Evolutionary conservation across 1,139 yeast genomes (phyloP), one percentile per base, ranked within the genome.

Genomic region (Pichia sp.): DNA sequence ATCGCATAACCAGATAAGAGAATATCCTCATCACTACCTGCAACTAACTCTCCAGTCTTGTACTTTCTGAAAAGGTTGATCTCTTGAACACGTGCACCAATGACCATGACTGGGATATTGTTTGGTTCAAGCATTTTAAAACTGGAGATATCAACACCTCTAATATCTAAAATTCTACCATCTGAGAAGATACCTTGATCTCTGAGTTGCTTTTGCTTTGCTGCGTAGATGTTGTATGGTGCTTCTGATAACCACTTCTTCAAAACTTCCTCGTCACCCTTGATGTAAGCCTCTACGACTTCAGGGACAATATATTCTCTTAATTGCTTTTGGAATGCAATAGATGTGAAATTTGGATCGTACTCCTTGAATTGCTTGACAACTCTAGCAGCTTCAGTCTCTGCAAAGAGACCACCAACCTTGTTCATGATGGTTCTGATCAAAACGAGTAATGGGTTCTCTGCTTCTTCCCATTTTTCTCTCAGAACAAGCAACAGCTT

Each of bases 71-170:
- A 93, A 49, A 87, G 67, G 57, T 85, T 93, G 42, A 93, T 80
- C 56, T 93, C 99, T 65, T 93, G 98, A 10, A 96, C 97, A 59
- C 98, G 77, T 59, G 97, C 88, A 42, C 94, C 85, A 42, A 87
- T 87, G 40, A 93, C 96, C 47, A 87, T 67, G 14, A 88, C 97
- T 13, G 99, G 99, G 29, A 78, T 72, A 56, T 91, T 94, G 49
- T 87, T 84, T 31, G 97, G 97, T 52, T 86, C 94, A 42, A 93
- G 72, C 50, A 81, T 67, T 65, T 85, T 87, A 48, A 94, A 87
- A 41, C 88, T 82, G 42, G 86, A 83, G 46, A 93, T 80, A 51
- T 91, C 98, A 29, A 88, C 94, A 31, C 96, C 95, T 63, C 99
- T 77, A 50, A 93, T 85, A 59, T 93, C 99, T 55, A 91, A 71